These are phyloP conservation scores for Solanum pennellii DNA, from an alignment of 257 asterid genomes.

Conservation along the genomic window DNA sequence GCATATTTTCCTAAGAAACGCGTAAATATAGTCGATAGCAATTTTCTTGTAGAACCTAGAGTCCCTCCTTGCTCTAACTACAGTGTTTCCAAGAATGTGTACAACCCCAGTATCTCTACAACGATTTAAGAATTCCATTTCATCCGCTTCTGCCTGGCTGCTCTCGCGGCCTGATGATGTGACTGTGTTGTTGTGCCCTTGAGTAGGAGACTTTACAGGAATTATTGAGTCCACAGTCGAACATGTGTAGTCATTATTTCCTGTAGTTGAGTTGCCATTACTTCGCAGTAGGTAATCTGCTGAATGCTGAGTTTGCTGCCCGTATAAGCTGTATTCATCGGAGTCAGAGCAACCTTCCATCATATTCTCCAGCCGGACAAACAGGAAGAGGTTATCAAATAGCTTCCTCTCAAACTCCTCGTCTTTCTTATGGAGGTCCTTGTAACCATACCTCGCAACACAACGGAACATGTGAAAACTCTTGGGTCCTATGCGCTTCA, in stretches of 20 bases:
- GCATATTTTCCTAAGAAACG: slow-evolving; percentile 93
- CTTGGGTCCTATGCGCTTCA: slow-evolving; percentile 89
- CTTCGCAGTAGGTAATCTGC: slow-evolving; percentile 21
- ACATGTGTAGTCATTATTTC: slow-evolving; percentile 31
- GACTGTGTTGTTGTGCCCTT: slow-evolving; percentile 20
- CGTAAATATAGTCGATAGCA: slow-evolving; percentile 79
- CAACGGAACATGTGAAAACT: slow-evolving; percentile 90
- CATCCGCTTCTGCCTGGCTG: slow-evolving; percentile 56
- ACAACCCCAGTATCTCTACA: slow-evolving; percentile 93
- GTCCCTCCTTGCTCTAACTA: slow-evolving; percentile 72
- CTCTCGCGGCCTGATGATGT: slow-evolving; percentile 52
- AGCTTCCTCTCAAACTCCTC: slow-evolving; percentile 86
- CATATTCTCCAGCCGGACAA: slow-evolving; percentile 86
- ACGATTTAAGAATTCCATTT: slow-evolving; percentile 58
- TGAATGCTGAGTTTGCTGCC: slow-evolving; percentile 61
- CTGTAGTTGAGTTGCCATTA: slow-evolving; percentile 13
- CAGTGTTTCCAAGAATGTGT: slow-evolving; percentile 85
- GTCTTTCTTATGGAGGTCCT: slow-evolving; percentile 82
- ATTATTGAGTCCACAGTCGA: slow-evolving; percentile 66
- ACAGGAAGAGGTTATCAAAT: slow-evolving; percentile 55
- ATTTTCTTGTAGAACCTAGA: slow-evolving; percentile 63
- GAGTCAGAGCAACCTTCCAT: slow-evolving; percentile 98
- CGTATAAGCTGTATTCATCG: slow-evolving; percentile 67
- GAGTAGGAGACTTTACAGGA: slow-evolving; percentile 38
- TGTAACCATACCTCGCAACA: slow-evolving; percentile 90